Evolutionary conservation across 331 rosid genomes (phyloP), one percentile per base, ranked within the genome.

Genomic region (Quercus phellos): DNA sequence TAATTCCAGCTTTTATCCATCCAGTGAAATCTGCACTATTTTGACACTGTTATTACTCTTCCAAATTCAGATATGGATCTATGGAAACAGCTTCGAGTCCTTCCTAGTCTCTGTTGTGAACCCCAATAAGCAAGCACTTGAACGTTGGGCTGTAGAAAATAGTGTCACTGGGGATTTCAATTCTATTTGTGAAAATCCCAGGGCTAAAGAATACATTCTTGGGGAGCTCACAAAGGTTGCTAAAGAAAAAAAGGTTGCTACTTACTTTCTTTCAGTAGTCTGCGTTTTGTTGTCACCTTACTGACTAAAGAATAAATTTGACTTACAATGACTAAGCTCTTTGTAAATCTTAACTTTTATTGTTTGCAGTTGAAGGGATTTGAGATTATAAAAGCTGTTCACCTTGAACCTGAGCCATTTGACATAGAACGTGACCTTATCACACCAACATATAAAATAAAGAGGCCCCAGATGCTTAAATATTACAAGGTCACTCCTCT

Each of bases 381-480:
- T 74, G 98, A 95, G 89, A 75, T 87, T 69, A 84, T 95, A 71
- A 91, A 42, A 85, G 98, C 87, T 69, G 82, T 95, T 84, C 97
- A 93, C 79, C 90, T 95, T 29, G 99, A 95, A 51, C 96, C 99
- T 1, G 83, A 78, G 53, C 96, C 97, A 53, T 95, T 95, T 74
- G 99, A 95, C 89, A 91, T 95, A 87, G 98, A 95, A 72, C 97
- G 97, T 14, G 99, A 90, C 86, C 98, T 95, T 78, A 93, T 83
- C 71, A 95, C 98, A 79, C 99, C 99, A 76, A 95, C 98, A 27
- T 91, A 89, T 78, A 95, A 93, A 94, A 93, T 87, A 89, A 95
- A 91, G 96, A 90, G 99, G 85, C 97, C 99, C 50, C 99, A 91
- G 86, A 69, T 95, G 84, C 91, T 84, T 21, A 93, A 95, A 89